Conservation (phyloP, 345 rosid genomes). For the Arabis hirsuta region DNA sequence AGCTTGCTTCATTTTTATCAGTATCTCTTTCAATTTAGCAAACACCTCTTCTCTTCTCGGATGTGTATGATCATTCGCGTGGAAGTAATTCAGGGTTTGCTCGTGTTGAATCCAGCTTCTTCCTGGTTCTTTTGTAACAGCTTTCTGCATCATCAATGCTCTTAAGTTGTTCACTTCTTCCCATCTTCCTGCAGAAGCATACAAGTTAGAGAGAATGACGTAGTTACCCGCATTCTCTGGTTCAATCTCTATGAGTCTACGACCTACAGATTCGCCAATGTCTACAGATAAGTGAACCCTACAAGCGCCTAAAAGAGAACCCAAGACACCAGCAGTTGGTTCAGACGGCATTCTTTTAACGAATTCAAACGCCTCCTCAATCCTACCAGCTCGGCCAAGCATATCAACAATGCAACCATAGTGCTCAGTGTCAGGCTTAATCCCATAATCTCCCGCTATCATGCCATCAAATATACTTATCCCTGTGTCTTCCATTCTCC, state of each 20-base stretch:
- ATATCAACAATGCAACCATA: conserved; percentile 86
- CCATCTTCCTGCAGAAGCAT: conserved; percentile 87
- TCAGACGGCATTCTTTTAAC: conserved; percentile 66
- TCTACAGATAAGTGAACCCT: conserved; percentile 75
- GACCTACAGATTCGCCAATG: conserved; percentile 70
- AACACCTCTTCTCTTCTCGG: conserved; percentile 75
- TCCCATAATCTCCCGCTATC: conserved; percentile 51
- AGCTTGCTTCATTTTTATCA: conserved; percentile 66
- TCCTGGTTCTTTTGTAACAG: conserved; percentile 85
- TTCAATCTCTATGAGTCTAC: conserved; percentile 61
- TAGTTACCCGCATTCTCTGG: conserved; percentile 90
- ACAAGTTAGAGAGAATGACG: conserved; percentile 79
- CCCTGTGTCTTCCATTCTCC: conserved; percentile 80
- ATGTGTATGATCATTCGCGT: conserved; percentile 77
- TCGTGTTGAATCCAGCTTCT: conserved; percentile 83
- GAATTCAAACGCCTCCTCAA: conserved; percentile 68
- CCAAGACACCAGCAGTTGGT: conserved; percentile 83
- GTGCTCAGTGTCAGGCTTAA: conserved; percentile 69
- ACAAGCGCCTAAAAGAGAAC: conserved; percentile 86
- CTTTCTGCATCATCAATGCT: conserved; percentile 69
- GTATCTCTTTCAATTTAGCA: conserved; percentile 58
- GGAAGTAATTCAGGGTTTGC: conserved; percentile 73
- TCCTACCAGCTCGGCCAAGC: conserved; percentile 87
- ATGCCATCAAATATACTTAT: conserved; percentile 61
- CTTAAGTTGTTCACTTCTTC: conserved; percentile 71